Conservation (phyloP, 2,329 filamentous ascomycete genomes). For the Fusarium ramigenum region DNA sequence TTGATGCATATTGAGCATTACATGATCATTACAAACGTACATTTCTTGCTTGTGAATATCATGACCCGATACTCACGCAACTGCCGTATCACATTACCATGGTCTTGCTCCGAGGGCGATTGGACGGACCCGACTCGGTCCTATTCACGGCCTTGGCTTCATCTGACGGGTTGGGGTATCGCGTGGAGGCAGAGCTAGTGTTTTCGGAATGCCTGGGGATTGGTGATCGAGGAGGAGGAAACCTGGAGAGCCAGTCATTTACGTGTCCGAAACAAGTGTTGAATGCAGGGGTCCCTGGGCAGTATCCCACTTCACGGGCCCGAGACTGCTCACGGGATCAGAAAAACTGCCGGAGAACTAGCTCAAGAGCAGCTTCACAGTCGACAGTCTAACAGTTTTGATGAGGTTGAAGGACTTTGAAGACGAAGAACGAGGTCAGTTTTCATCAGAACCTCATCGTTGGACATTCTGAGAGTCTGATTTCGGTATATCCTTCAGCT, state of each 20-base stretch:
- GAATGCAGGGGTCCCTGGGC: not conserved
- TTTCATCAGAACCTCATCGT: too few species aligned
- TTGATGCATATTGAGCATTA: not conserved
- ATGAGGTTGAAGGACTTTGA: not conserved
- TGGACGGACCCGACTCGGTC: not conserved
- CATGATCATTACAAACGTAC: not conserved
- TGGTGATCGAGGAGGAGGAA: not conserved
- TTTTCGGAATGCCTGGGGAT: not conserved
- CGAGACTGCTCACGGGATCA: not conserved
- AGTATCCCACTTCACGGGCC: not conserved
- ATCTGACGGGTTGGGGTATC: not conserved
- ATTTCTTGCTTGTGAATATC: not conserved
- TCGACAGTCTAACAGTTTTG: not conserved
- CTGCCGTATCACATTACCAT: not conserved
- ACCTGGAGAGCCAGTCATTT: not conserved
- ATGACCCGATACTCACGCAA: not conserved
- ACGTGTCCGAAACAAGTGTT: not conserved
- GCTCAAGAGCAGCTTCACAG: not conserved
- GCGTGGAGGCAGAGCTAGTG: not conserved
- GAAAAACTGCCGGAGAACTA: not conserved
- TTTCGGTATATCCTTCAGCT: too few species aligned
- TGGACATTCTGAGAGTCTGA: fast-evolving
- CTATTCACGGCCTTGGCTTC: not conserved
- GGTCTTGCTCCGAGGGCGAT: not conserved
- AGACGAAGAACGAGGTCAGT: fast-evolving